Evolutionary conservation across 345 rosid genomes (phyloP).

Genomic region (Sapria himalayana): DNA sequence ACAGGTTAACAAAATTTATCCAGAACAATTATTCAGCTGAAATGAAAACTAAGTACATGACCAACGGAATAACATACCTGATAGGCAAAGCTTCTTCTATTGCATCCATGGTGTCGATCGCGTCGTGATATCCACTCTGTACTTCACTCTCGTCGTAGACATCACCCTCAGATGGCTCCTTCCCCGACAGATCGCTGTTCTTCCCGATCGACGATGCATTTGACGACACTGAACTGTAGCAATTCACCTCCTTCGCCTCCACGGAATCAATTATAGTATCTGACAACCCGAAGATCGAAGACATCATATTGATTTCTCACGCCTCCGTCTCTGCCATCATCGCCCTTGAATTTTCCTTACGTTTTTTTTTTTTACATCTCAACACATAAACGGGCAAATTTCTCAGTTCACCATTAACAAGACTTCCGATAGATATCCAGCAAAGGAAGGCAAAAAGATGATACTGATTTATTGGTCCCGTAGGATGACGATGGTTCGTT

Average conservation of each 20-base stretch:
- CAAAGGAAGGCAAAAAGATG: too few species aligned
- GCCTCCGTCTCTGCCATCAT: too few species aligned
- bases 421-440: too few species aligned
- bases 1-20: background rate
- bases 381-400: too few species aligned
- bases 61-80: slow-evolving; percentile 3
- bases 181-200: slow-evolving; percentile 10
- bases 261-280: too few species aligned
- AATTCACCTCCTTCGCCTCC: slow-evolving; percentile 4
- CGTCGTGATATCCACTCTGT: slow-evolving; percentile 10
- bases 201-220: slow-evolving; percentile 12
- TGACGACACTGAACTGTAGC: slow-evolving; percentile 10
- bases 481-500: too few species aligned
- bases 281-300: too few species aligned
- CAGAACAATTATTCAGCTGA: background rate
- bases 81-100: slow-evolving; percentile 12
- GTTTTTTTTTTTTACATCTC: too few species aligned
- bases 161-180: slow-evolving; percentile 4
- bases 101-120: slow-evolving; percentile 11
- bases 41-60: background rate
- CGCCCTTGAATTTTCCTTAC: too few species aligned
- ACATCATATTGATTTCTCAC: too few species aligned
- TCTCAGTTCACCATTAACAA: too few species aligned
- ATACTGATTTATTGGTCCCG: too few species aligned
- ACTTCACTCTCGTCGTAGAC: slow-evolving; percentile 11